Conservation (phyloP, 2,329 filamentous ascomycete genomes). For the Septoria petroselini region DNA sequence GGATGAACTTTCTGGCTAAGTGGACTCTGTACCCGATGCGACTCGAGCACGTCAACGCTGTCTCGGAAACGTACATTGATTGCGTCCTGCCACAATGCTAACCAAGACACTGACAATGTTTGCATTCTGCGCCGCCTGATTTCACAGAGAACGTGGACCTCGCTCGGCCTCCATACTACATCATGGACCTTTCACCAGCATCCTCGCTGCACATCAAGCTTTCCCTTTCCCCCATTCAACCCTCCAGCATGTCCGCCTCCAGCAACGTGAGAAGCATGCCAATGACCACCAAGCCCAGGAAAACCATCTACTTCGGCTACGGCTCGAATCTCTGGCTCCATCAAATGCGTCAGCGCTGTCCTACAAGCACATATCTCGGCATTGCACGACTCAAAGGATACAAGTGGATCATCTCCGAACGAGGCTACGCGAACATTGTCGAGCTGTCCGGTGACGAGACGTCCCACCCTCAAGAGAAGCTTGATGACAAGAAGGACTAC, state of each 20-base stretch:
- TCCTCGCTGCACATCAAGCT: constrained; percentile 3
- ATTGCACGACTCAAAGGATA: constrained; percentile 57
- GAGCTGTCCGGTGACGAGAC: constrained; percentile 21
- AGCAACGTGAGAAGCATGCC: not conserved
- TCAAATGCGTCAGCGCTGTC: constrained; percentile 64
- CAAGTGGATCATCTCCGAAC: constrained; percentile 64
- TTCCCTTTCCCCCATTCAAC: not conserved
- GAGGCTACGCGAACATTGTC: constrained; percentile 68
- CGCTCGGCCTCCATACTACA: not conserved
- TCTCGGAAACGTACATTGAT: too few relatives aligned
- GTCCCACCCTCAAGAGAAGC: not conserved
- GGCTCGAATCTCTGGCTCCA: constrained; percentile 65
- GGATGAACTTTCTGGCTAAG: too few relatives aligned
- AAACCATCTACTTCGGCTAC: constrained; percentile 59
- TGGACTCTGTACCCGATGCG: too few relatives aligned
- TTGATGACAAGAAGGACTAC: constrained; percentile 19
- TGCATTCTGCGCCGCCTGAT: too few relatives aligned
- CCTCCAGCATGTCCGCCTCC: not conserved
- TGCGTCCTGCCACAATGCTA: not conserved
- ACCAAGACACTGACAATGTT: too few relatives aligned
- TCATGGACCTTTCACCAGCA: constrained; percentile 5
- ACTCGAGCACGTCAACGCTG: too few relatives aligned
- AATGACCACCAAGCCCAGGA: not conserved
- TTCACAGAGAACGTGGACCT: too few relatives aligned
- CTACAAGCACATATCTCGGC: constrained; percentile 53